These are phyloP conservation scores for Beauveria scarabaeidicola DNA, from an alignment of 2,329 filamentous ascomycete species.

Conservation along the genomic window DNA sequence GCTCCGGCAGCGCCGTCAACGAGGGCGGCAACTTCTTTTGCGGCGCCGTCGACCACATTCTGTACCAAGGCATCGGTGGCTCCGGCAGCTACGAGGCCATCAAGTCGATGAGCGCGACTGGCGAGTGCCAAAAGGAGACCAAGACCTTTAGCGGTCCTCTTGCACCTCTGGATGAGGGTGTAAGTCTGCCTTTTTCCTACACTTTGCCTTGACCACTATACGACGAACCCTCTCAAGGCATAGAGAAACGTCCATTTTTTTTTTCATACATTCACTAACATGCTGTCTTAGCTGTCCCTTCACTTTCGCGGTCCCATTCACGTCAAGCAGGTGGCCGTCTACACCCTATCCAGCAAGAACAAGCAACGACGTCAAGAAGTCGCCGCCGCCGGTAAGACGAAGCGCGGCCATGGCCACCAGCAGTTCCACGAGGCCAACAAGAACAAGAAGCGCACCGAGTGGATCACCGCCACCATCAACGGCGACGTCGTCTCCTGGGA, in stretches of 20 bases:
- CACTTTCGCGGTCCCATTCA: constrained; percentile 64
- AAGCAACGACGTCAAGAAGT: constrained; percentile 20
- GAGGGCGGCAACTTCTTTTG: constrained; percentile 58
- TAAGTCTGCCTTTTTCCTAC: constrained; percentile 32
- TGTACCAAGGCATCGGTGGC: constrained; percentile 54
- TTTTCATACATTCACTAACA: neutral
- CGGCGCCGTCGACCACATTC: constrained; percentile 54
- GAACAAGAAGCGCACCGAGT: constrained; percentile 39
- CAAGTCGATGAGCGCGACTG: constrained; percentile 46
- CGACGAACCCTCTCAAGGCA: too few species aligned
- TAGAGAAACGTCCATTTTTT: too few species aligned
- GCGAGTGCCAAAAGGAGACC: constrained; percentile 44
- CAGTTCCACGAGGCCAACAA: constrained; percentile 38
- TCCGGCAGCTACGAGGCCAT: constrained; percentile 58
- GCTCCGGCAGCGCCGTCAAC: constrained; percentile 25
- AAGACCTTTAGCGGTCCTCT: constrained; percentile 51
- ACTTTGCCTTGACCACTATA: too few species aligned
- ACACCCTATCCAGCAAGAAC: constrained; percentile 39
- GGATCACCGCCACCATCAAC: constrained; percentile 50
- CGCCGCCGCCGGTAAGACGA: constrained; percentile 13
- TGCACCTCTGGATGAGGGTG: constrained; percentile 62
- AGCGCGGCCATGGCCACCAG: constrained; percentile 35
- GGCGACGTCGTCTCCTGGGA: constrained; percentile 49
- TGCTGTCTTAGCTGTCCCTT: constrained; percentile 50
- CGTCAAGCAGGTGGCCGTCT: constrained; percentile 61